Percentiles rank a stretch among this genome's conserved stretches.
Conservation (phyloP, 139 green algal genomes). For the Microglena sp. region DNA sequence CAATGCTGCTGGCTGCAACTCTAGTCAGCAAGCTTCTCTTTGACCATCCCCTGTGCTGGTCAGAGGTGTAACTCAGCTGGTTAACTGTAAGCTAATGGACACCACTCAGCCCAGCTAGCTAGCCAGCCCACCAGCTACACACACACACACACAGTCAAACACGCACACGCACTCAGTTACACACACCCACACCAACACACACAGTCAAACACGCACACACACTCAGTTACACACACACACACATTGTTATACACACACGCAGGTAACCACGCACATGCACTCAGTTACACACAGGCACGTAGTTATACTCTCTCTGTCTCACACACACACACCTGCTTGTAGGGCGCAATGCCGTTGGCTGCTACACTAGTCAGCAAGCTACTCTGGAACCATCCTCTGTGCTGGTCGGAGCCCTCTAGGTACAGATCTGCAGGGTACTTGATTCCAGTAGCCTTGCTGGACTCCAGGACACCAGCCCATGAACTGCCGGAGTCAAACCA, state of each 20-base stretch:
- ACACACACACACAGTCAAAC: background rate
- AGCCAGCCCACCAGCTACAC: too few species aligned
- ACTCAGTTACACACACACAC: background rate
- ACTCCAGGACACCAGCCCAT: slow-evolving; percentile 81
- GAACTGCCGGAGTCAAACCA: slow-evolving; percentile 96
- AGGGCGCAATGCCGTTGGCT: slow-evolving; percentile 67
- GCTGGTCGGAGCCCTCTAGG: slow-evolving; percentile 95
- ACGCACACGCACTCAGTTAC: background rate
- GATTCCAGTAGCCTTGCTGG: slow-evolving; percentile 24
- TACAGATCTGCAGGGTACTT: slow-evolving; percentile 90
- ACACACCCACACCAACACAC: background rate
- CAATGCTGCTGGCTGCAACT: background rate
- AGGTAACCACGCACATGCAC: too few species aligned
- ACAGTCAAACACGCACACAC: background rate
- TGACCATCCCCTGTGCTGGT: background rate
- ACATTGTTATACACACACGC: too few species aligned
- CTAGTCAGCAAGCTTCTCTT: background rate
- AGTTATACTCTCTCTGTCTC: too few species aligned
- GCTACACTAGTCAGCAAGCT: slow-evolving; percentile 89
- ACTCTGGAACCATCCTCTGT: slow-evolving; percentile 96
- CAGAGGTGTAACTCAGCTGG: background rate
- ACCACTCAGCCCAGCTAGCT: background rate
- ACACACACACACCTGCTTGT: slow-evolving; percentile 51
- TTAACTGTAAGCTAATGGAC: background rate
- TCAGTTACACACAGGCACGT: too few species aligned